Conservation (phyloP, 495 filamentous ascomycete genomes). For the Rusavskia elegans region DNA sequence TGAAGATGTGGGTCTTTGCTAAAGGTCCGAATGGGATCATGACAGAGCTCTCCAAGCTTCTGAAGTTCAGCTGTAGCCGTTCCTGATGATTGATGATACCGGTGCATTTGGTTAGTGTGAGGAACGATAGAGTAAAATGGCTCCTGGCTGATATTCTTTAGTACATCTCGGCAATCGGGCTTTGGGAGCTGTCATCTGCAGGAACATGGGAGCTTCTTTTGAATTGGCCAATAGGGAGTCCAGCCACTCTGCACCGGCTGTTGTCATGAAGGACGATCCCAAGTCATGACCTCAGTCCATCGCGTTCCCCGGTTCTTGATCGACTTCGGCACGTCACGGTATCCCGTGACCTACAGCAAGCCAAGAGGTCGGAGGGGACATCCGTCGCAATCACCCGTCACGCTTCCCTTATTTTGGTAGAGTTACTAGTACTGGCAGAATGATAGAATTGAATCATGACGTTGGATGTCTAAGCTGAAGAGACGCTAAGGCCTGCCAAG, state of each 20-base stretch:
- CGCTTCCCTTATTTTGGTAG: too few species aligned
- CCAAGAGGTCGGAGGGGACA: neutral
- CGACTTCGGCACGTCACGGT: neutral
- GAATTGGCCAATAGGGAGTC: neutral
- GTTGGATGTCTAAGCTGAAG: too few species aligned
- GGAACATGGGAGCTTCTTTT: neutral
- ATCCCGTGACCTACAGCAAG: neutral
- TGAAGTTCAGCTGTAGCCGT: neutral
- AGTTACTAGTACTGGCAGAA: too few species aligned
- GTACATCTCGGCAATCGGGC: neutral
- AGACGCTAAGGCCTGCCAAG: too few species aligned
- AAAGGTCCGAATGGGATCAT: too few species aligned
- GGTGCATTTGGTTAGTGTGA: neutral
- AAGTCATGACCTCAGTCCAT: neutral
- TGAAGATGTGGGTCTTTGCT: too few species aligned
- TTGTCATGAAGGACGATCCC: neutral
- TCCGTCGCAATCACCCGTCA: too few species aligned
- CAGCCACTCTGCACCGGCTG: neutral
- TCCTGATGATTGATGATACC: neutral
- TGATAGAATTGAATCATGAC: too few species aligned
- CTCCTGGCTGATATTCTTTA: neutral
- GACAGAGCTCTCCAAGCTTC: too few species aligned
- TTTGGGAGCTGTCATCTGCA: neutral
- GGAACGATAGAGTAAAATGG: neutral
- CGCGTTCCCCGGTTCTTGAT: neutral